Evolutionary conservation across 768 basidiomycete species (phyloP), one percentile per base, ranked within the genome.

Genomic region (Podaxis sp.): DNA sequence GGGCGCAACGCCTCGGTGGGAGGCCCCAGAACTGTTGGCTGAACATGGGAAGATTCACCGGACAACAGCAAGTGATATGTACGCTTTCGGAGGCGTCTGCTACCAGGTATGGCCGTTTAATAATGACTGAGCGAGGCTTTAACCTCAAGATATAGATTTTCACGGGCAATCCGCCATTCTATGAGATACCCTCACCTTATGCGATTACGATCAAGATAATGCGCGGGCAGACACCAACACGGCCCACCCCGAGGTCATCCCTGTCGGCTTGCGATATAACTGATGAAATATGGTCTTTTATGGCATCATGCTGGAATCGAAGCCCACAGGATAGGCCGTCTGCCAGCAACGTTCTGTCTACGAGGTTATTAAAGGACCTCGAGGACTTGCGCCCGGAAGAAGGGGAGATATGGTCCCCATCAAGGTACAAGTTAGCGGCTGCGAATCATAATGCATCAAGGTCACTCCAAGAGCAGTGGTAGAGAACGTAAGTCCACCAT

Each of bases 121-220:
- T 44, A 17, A 6, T 4, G 15, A n/a, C 15, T 6, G 13, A 6
- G 42, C 13, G 15, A 44, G 15, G 15, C 2, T 28, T 19, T 24
- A 30, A 17, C 42, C 19, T 7, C 28, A 17, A 4, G 30, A 8
- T 12, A 12, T 22, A 66, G 65, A 52, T 63, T 36, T 59, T 63
- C 39, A 66, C 65, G 19, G 69, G 66, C 12, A 63, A 64, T 2
- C 40, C 68, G 11, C 71, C 71, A 8, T 72, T 70, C 49, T 61
- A 62, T 51, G 65, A 71, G 33, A 6, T 44, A 17, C 15, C 2
- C 3, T 64, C 57, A 3, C 44, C 28, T 24, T 57, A 57, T 44
- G 39, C 46, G 6, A 13, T 58, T n/a, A 3, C 49, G 2, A 1
- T 22, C 26, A 48, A 48, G 33, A 48, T 58, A 2, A 48, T 48